A percentile compares a stretch with the other conserved stretches of the same genome.
Conservation (phyloP, 73 alveolate species). For the Uronychia binucleata region DNA sequence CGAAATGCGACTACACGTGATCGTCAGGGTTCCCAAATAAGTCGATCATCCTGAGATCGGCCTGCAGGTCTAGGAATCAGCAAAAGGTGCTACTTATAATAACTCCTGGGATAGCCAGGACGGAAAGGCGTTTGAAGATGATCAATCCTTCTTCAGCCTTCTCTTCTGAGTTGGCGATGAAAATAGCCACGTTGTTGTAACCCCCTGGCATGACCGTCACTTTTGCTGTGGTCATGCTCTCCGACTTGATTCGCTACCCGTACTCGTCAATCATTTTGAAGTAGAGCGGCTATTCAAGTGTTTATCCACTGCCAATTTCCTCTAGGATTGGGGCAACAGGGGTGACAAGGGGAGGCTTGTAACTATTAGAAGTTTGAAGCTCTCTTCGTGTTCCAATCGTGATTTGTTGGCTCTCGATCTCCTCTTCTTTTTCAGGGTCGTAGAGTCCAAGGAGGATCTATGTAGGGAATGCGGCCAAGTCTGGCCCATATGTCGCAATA, state of each 20-base stretch:
- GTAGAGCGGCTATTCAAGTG: background rate
- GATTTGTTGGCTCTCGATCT: background rate
- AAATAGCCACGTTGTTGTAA: background rate
- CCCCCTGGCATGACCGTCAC: background rate
- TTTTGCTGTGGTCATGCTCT: background rate
- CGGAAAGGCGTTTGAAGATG: background rate
- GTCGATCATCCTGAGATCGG: background rate
- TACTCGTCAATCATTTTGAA: background rate
- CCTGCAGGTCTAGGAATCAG: background rate
- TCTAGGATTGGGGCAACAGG: background rate
- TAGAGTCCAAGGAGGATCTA: background rate
- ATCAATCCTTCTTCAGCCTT: background rate
- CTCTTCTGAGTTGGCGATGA: background rate
- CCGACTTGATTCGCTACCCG: background rate
- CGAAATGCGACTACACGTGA: background rate
- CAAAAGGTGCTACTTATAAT: background rate
- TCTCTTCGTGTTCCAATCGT: background rate
- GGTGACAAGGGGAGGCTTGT: too few relatives aligned
- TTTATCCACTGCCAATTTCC: background rate
- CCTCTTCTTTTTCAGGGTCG: background rate
- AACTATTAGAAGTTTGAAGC: background rate
- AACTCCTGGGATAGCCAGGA: conserved; percentile 7
- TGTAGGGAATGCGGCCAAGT: conserved; percentile 2
- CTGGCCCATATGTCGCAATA: background rate
- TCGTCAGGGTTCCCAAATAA: background rate